Percentiles rank a stretch among this genome's conserved stretches.
phyloP scores from a whole-genome alignment of 2,329 filamentous ascomycete genomes.

The Fusarium austroafricanum region DNA sequence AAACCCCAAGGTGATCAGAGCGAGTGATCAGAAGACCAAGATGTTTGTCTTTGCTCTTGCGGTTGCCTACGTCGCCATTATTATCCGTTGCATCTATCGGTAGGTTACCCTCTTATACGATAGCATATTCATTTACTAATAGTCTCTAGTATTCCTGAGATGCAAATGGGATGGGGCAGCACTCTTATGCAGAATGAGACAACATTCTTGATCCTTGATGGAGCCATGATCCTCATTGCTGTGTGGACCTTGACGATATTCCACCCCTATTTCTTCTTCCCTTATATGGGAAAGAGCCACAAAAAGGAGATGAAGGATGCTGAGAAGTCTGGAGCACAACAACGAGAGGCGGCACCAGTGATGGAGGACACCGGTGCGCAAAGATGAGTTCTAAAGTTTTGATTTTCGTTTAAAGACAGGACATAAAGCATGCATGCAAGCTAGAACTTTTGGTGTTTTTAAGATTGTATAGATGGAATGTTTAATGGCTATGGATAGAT shows the following conservation, averaged over 20 bases:
- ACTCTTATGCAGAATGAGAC: conserved; percentile 39
- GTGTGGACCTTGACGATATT: conserved; percentile 36
- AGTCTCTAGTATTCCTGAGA: conserved; percentile 21
- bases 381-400: neutral
- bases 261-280: conserved; percentile 36
- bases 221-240: conserved; percentile 32
- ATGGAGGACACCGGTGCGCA: neutral
- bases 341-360: neutral
- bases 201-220: conserved; percentile 34
- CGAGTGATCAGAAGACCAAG: conserved; percentile 35
- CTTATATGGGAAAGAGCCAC: conserved; percentile 19
- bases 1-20: conserved; percentile 1
- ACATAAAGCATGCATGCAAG: accelerated
- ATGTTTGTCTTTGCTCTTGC: conserved; percentile 27
- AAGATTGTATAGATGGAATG: too few species aligned
- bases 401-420: neutral
- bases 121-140: neutral
- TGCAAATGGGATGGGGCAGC: conserved; percentile 41
- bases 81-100: conserved; percentile 40
- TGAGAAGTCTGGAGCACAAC: neutral
- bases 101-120: neutral
- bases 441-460: neutral
- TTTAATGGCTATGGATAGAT: too few species aligned
- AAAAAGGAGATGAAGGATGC: neutral
- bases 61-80: conserved; percentile 29